Base-by-base conservation (phyloP, 129 eudicot genomes). In the Erigeron canadensis region DNA sequence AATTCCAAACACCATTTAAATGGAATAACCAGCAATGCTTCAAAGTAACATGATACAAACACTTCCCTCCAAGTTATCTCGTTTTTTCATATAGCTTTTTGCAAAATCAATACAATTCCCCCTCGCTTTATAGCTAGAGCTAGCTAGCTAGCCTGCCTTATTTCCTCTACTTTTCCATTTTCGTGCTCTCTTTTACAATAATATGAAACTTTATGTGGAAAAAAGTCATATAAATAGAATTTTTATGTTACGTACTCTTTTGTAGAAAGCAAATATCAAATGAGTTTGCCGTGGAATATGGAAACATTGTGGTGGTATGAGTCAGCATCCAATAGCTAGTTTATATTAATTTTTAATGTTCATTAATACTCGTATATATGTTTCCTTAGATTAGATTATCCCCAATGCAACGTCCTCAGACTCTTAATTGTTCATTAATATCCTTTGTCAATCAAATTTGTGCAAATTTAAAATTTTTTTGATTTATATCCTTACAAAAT, bases 241-340 rank as follows among this genome's bases (percentile, higher is more conserved):
- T 50, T n/a, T 17, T 5, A 11, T 17, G 15, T 50, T 50, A n/a
- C n/a, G n/a, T n/a, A 50, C 5, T 50, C 4, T 50, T 50, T 50
- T 10, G 56, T 50, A 28, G 5, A 74, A 13, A 16, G 54, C n/a
- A 46, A 46, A 61, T 43, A 74, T 74, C 64, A 61, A 76, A 70
- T 76, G 63, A 34, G 53, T 18, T 66, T 59, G 70, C 19, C 34
- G 40, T 68, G 63, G 60, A 38, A 69, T 48, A 61, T 15, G 63
- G 81, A 69, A 75, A 44, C 9, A 57, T 44, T 69, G 48, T 69
- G 51, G 65, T 48, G 70, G 64, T 18, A 60, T 61, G 81, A 69
- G 55, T 77, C 81, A 77, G 57, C 55, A 48, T 7, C 63, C 70
- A 47, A 38, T 69, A 60, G n/a, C 15, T 42, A 69, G 48, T 69